Evolutionary conservation across 2,329 filamentous ascomycete species (phyloP).

Genomic region (Proliferodiscus dingleyae): DNA sequence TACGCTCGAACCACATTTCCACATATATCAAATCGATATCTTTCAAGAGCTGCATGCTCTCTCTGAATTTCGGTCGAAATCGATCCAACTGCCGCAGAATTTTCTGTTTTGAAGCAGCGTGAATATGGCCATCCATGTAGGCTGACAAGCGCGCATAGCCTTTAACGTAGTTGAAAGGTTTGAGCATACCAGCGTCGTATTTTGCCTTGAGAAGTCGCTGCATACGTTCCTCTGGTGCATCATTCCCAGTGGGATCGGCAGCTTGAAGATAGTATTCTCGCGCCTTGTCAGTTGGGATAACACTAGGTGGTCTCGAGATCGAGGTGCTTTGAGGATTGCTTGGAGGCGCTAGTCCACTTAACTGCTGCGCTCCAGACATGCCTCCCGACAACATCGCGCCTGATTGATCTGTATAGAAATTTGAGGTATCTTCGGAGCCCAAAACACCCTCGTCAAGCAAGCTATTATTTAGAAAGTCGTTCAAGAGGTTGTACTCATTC

Average conservation of each 20-base stretch:
- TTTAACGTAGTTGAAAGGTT: conserved; percentile 97
- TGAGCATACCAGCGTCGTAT: conserved; percentile 89
- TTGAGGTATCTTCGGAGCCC: conserved; percentile 62
- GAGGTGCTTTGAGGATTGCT: conserved; percentile 45
- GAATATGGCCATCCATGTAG: conserved; percentile 88
- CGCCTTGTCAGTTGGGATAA: conserved; percentile 54
- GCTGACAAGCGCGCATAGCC: conserved; percentile 85
- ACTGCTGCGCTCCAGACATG: conserved; percentile 33
- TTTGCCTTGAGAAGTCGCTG: conserved; percentile 90
- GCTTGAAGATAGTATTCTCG: conserved; percentile 96
- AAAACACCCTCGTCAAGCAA: conserved; percentile 77
- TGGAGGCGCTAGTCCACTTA: conserved; percentile 12
- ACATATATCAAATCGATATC: conserved; percentile 93
- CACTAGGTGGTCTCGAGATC: conserved; percentile 57
- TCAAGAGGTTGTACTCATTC: conserved; percentile 93
- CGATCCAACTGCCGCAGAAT: conserved; percentile 87
- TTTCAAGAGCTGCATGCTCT: conserved; percentile 86
- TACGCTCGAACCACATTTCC: conserved; percentile 98
- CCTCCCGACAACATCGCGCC: conserved; percentile 43
- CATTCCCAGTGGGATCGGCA: conserved; percentile 84
- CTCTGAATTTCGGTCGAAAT: conserved; percentile 91
- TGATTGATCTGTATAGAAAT: conserved; percentile 54
- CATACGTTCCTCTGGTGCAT: conserved; percentile 90
- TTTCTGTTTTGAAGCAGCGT: conserved; percentile 77
- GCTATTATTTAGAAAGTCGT: conserved; percentile 92